Percentiles rank a stretch among this genome's conserved stretches.
Evolutionary conservation across 768 basidiomycete genomes (phyloP).

Genomic region (Tulasnella sp.): DNA sequence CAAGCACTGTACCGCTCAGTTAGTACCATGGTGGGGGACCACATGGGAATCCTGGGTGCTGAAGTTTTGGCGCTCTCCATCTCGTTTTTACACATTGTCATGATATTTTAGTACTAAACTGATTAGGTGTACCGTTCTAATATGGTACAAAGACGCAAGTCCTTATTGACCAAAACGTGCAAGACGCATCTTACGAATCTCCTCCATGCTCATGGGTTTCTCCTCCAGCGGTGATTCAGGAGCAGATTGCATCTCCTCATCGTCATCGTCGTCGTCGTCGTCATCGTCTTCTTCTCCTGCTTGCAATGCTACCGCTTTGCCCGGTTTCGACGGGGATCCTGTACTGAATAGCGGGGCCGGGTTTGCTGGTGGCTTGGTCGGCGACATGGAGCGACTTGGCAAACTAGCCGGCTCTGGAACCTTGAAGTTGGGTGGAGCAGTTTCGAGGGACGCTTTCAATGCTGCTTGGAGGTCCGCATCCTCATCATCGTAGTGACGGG

Average conservation of each 20-base stretch:
- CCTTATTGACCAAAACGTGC: conserved; percentile 17
- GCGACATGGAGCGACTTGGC: not conserved
- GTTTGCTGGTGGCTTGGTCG: not conserved
- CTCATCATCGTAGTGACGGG: conserved; percentile 76
- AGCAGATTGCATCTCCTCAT: conserved; percentile 38
- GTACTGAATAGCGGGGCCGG: not conserved
- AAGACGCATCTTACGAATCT: conserved; percentile 50
- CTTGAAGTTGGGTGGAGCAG: conserved; percentile 52
- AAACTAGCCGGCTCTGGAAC: conserved; percentile 35
- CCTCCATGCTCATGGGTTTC: conserved; percentile 53
- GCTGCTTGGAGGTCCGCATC: conserved; percentile 86
- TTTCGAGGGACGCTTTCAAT: conserved; percentile 73
- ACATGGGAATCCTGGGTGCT: conserved; percentile 27
- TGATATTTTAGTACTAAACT: not conserved
- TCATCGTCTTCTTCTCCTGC: conserved; percentile 21
- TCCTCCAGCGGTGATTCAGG: conserved; percentile 35
- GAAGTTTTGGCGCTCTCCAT: conserved; percentile 1
- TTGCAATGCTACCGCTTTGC: not conserved
- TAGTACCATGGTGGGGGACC: conserved; percentile 27
- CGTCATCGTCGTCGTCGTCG: conserved; percentile 38
- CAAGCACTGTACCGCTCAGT: conserved; percentile 27
- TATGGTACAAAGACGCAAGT: not conserved
- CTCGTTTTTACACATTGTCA: not conserved
- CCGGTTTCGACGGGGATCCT: not conserved
- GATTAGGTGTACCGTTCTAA: not conserved